Base-by-base conservation (phyloP, 2,329 filamentous ascomycete species). In the Coniochaeta sp. region DNA sequence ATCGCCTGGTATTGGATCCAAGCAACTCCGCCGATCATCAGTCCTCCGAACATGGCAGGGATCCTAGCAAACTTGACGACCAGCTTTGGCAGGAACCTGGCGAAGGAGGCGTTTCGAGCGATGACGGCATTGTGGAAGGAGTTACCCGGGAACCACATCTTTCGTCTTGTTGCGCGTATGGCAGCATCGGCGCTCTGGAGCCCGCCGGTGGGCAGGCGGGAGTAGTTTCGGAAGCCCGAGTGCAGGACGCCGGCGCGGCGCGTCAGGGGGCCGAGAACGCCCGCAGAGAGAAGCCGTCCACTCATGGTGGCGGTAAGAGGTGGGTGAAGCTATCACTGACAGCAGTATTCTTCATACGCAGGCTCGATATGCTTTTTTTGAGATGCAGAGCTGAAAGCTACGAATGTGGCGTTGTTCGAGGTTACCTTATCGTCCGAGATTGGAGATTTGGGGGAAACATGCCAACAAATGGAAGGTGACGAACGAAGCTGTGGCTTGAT, bases 1-100 rank as follows among this genome's bases (percentile, higher is more conserved):
- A 88, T 87, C 64, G 95, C 93, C 75, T 99, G 95, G 72, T 99
- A 98, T 72, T 99, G 95, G 57, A 99, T 78, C 82, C 96, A 99
- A 28, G 92, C 92, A 62, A 96, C 77, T 2, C 90, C 90, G 16
- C 91, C 93, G 65, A 99, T 84, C 69, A 92, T 90, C 55, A 93
- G 84, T 47, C 91, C 92, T 47, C 93, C 95, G 69, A 96, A 93
- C 77, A 97, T 89, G 61, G 95, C 95, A 22, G 95, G 95, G 59
- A 96, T 80, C 60, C 92, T 86, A 38, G 88, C 83, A 67, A 99
- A 89, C 78, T 97, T 99, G 70, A 95, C 76, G n/a, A 95, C 87
- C 58, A 99, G 81, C 72, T 91, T 93, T 1, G 96, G 96, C 34
- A 99, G 78, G 62, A 88, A 79, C 57, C 86, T 79, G 50, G 76